These are phyloP conservation scores for Wickerhamiella azyma DNA, from an alignment of 805 yeast species.

Conservation along the genomic window DNA sequence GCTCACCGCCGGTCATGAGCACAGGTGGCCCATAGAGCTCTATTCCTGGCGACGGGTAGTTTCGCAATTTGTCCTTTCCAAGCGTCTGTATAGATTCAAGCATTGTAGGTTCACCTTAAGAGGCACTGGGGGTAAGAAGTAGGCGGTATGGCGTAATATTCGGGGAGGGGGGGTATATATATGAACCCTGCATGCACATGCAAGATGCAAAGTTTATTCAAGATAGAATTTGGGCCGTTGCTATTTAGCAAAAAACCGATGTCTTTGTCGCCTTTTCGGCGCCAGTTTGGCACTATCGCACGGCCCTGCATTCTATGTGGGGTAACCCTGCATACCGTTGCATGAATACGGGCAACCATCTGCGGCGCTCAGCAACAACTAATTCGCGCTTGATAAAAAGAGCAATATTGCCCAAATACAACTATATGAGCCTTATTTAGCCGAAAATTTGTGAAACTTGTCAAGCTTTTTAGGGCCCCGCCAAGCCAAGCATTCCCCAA, in stretches of 20 bases:
- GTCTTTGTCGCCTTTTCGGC: neutral
- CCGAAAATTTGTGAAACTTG: no score
- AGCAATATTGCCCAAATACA: no score
- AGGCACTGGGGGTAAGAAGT: neutral
- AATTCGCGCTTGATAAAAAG: no score
- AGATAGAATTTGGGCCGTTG: neutral
- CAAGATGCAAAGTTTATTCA: neutral
- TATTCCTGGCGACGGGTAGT: conserved; percentile 3
- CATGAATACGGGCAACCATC: neutral
- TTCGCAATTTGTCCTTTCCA: neutral
- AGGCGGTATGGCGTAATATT: neutral
- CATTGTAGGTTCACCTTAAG: neutral
- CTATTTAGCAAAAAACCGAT: neutral
- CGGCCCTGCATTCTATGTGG: neutral
- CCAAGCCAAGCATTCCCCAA: no score
- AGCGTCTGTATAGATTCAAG: neutral
- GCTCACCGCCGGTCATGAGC: neutral
- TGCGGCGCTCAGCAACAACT: neutral
- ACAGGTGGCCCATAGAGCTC: conserved; percentile 1
- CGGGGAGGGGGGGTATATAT: neutral
- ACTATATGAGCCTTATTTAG: no score
- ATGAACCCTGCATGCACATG: neutral
- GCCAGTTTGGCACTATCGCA: neutral
- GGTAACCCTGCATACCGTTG: neutral
- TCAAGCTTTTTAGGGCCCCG: no score